Evolutionary conservation across 108 stramenopile species (phyloP).

Genomic region (Conticribra weissflogii): DNA sequence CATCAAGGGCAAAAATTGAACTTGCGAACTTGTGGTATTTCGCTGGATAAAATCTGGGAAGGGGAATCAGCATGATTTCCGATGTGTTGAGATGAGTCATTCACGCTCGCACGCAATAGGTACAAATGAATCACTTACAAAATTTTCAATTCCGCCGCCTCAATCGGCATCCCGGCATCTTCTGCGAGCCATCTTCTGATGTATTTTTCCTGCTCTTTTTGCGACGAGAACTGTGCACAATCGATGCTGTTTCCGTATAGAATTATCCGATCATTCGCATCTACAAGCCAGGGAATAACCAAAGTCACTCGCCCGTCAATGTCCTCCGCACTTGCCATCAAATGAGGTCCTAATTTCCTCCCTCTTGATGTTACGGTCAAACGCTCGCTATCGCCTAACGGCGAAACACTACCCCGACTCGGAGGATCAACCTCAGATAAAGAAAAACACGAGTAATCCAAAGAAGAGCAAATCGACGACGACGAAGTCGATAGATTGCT

Average conservation of each 20-base stretch:
- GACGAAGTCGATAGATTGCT: no score
- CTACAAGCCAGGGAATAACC: constrained; percentile 75
- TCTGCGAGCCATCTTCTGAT: constrained; percentile 72
- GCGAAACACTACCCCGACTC: background rate
- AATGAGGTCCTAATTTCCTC: background rate
- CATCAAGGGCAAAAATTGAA: constrained; percentile 79
- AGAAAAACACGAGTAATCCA: constrained; percentile 45
- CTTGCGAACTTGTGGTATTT: constrained; percentile 53
- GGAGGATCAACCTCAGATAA: background rate
- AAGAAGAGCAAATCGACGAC: constrained; percentile 25
- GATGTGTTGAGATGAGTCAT: constrained; percentile 11
- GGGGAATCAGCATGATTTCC: background rate
- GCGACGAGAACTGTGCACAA: constrained; percentile 25
- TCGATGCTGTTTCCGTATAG: constrained; percentile 48
- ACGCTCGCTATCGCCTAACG: background rate
- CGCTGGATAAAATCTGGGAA: constrained; percentile 53
- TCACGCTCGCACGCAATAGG: constrained; percentile 5
- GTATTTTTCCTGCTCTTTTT: constrained; percentile 65
- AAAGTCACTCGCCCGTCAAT: constrained; percentile 54
- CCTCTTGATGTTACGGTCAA: background rate
- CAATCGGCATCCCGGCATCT: constrained; percentile 61
- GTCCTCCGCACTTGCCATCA: background rate
- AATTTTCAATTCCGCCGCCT: constrained; percentile 52
- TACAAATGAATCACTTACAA: constrained; percentile 41
- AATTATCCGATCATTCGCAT: constrained; percentile 45